phyloP scores from a whole-genome alignment of 106 monocot genomes.

The Amphibolis antarctica region DNA sequence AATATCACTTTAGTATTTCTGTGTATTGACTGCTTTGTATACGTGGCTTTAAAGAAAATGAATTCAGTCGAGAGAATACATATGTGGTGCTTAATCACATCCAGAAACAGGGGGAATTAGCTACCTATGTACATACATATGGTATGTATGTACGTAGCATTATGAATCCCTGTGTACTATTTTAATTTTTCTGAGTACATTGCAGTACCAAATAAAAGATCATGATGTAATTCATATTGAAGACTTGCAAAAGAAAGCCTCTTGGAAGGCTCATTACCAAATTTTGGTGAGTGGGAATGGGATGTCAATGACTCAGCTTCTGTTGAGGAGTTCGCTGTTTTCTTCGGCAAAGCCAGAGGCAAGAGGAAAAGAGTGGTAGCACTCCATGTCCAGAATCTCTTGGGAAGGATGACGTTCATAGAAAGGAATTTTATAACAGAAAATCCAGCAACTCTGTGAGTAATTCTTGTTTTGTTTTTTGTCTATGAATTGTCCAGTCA shows the following conservation, averaged over 20 bases:
- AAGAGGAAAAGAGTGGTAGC: constrained; percentile 26
- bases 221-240: background rate
- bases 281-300: constrained; percentile 28
- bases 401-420: constrained; percentile 23
- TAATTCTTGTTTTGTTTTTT: background rate
- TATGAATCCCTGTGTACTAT: no score
- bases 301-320: constrained; percentile 21
- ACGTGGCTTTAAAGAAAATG: no score
- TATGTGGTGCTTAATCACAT: no score
- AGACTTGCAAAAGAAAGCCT: background rate
- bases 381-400: constrained; percentile 44
- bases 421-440: constrained; percentile 16
- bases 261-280: constrained; percentile 7
- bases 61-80: no score
- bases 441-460: constrained; percentile 19
- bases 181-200: no score
- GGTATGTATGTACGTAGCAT: no score
- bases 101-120: no score
- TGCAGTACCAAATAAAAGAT: no score
- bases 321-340: constrained; percentile 17
- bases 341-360: constrained; percentile 21
- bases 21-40: no score
- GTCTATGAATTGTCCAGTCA: no score
- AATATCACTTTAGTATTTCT: no score
- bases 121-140: no score